A percentile compares a stretch with the other conserved stretches of the same genome.
Evolutionary conservation across 768 basidiomycete genomes (phyloP).

Genomic region (Mycena kentingensis): DNA sequence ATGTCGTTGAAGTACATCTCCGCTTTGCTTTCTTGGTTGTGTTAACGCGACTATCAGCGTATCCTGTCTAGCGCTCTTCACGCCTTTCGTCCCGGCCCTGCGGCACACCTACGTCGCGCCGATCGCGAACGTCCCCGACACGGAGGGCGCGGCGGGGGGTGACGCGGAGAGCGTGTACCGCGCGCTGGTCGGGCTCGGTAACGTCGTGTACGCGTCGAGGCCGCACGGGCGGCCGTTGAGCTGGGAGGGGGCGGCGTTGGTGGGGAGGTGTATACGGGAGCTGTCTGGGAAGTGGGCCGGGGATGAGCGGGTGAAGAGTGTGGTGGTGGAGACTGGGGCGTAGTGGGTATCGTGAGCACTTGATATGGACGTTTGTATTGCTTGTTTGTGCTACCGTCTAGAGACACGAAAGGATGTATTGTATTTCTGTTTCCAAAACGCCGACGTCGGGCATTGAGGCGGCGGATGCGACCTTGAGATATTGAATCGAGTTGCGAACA

Average conservation of each 20-base stretch:
- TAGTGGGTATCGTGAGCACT: slow-evolving; percentile 27
- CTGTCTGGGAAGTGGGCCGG: slow-evolving; percentile 51
- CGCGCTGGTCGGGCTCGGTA: slow-evolving; percentile 71
- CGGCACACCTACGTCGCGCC: slow-evolving; percentile 47
- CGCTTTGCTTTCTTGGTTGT: neutral
- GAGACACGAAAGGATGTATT: too few relatives aligned
- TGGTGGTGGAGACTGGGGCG: slow-evolving; percentile 50
- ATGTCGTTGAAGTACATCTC: slow-evolving; percentile 84
- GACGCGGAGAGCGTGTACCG: slow-evolving; percentile 77
- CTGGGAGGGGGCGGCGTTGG: slow-evolving; percentile 40
- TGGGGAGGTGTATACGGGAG: slow-evolving; percentile 41
- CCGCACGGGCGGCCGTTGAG: slow-evolving; percentile 37
- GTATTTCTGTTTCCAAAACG: too few relatives aligned
- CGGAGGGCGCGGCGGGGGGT: slow-evolving; percentile 47
- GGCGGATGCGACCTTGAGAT: too few relatives aligned
- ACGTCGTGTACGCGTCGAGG: slow-evolving; percentile 59
- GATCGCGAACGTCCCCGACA: slow-evolving; percentile 47
- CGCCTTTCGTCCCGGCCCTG: slow-evolving; percentile 40
- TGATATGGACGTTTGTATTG: too few relatives aligned
- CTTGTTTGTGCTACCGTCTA: too few relatives aligned
- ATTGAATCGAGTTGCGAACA: too few relatives aligned
- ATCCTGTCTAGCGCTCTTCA: slow-evolving; percentile 58
- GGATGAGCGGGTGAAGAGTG: slow-evolving; percentile 59
- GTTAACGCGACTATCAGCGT: slow-evolving; percentile 44
- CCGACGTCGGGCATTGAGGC: too few relatives aligned